Evolutionary conservation across 768 basidiomycete genomes (phyloP).

Genomic region (Boletus edulis): DNA sequence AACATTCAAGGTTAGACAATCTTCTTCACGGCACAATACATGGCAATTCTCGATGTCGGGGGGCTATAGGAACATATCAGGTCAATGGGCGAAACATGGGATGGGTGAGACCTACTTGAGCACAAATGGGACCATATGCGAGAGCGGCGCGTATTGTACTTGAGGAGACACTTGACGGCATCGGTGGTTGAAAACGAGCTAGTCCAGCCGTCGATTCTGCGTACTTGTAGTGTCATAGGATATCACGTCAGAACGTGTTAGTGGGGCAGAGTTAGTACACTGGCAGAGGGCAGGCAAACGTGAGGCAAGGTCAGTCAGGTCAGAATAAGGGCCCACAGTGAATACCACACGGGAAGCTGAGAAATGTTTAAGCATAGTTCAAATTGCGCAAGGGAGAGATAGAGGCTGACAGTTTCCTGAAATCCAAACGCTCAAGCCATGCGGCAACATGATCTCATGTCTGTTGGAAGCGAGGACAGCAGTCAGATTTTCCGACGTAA

Average conservation of each 20-base stretch:
- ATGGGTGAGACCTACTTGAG: slow-evolving; percentile 7
- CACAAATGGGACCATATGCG: slow-evolving; percentile 18
- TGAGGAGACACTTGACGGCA: slow-evolving; percentile 2
- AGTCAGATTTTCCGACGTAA: neutral
- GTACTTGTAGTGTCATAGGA: slow-evolving; percentile 14
- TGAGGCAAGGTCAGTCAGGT: neutral
- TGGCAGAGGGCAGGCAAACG: slow-evolving; percentile 13
- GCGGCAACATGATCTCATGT: neutral
- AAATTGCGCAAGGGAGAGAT: no score
- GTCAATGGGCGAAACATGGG: neutral
- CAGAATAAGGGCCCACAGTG: neutral
- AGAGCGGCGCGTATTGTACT: slow-evolving; percentile 1
- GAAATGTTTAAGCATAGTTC: neutral
- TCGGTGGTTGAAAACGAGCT: slow-evolving; percentile 13
- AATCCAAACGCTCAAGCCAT: slow-evolving; percentile 2
- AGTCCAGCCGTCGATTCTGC: slow-evolving; percentile 3
- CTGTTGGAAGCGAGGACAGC: no score
- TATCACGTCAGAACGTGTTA: slow-evolving; percentile 16
- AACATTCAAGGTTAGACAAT: slow-evolving; percentile 21
- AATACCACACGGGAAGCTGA: slow-evolving; percentile 1
- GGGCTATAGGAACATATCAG: neutral
- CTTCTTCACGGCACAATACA: slow-evolving; percentile 6
- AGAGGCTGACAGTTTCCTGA: slow-evolving; percentile 1
- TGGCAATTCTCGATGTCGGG: slow-evolving; percentile 15
- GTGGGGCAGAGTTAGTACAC: slow-evolving; percentile 19